These are phyloP conservation scores for Solanum habrochaites DNA, from an alignment of 257 asterid genomes.

Conservation along the genomic window DNA sequence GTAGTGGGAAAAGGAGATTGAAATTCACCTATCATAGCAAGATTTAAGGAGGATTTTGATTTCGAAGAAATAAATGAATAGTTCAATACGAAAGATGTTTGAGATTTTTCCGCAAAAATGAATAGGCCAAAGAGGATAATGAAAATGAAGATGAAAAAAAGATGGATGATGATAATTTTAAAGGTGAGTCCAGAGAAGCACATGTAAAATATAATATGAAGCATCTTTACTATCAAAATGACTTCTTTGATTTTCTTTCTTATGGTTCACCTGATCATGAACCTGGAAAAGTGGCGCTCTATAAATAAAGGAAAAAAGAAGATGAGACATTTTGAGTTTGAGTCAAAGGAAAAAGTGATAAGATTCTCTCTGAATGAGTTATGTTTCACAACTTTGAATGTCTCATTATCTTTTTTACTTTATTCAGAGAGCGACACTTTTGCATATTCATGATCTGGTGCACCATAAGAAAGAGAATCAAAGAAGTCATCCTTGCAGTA, in stretches of 20 bases:
- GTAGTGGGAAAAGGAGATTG: not conserved
- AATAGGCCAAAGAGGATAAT: no score
- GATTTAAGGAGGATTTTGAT: conserved; percentile 14
- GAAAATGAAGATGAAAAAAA: no score
- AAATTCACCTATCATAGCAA: not conserved
- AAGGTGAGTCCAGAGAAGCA: not conserved
- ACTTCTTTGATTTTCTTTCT: conserved; percentile 14
- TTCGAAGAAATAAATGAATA: conserved; percentile 21
- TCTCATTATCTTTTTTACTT: not conserved
- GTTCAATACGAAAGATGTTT: conserved; percentile 15
- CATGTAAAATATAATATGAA: not conserved
- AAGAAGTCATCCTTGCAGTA: conserved; percentile 15
- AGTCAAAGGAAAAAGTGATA: no score
- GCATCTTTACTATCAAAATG: conserved; percentile 8
- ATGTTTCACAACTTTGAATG: no score
- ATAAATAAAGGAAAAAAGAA: conserved; percentile 1
- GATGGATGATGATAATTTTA: not conserved
- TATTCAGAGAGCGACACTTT: not conserved
- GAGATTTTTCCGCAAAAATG: not conserved
- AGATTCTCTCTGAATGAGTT: no score
- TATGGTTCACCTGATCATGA: not conserved
- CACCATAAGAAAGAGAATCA: conserved; percentile 5
- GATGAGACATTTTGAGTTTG: conserved; percentile 14
- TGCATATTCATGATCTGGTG: not conserved
- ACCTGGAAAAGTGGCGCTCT: not conserved